Evolutionary conservation across 2,329 filamentous ascomycete genomes (phyloP).

Genomic region (Xylaria sp.): DNA sequence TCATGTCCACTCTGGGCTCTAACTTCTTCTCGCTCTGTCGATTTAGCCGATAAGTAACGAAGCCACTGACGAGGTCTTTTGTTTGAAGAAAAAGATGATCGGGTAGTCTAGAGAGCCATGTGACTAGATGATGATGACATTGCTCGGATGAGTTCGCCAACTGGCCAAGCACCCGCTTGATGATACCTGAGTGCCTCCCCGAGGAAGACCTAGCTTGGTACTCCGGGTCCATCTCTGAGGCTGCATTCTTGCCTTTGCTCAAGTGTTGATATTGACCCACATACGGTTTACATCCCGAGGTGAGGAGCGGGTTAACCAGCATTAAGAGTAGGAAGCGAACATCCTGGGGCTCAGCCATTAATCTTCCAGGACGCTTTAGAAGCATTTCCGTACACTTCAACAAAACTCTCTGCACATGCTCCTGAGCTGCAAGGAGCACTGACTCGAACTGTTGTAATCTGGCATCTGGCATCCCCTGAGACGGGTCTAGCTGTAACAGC

Average conservation of each 20-base stretch:
- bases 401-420: slow-evolving; percentile 69
- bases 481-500: slow-evolving; percentile 44
- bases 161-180: slow-evolving; percentile 82
- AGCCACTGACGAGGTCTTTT: slow-evolving; percentile 78
- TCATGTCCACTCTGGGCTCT: slow-evolving; percentile 61
- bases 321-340: slow-evolving; percentile 78
- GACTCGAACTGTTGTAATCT: slow-evolving; percentile 50
- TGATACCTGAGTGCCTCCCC: slow-evolving; percentile 77
- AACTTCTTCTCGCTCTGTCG: slow-evolving; percentile 71
- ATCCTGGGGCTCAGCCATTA: slow-evolving; percentile 68
- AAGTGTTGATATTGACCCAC: slow-evolving; percentile 44
- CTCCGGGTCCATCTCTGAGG: slow-evolving; percentile 16
- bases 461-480: slow-evolving; percentile 37
- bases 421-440: slow-evolving; percentile 59
- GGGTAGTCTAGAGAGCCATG: slow-evolving; percentile 76
- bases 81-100: slow-evolving; percentile 67
- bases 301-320: slow-evolving; percentile 76
- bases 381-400: slow-evolving; percentile 79
- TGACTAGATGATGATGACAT: slow-evolving; percentile 76
- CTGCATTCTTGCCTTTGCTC: slow-evolving; percentile 23
- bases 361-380: slow-evolving; percentile 76
- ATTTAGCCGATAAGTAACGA: slow-evolving; percentile 78
- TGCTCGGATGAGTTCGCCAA: slow-evolving; percentile 74
- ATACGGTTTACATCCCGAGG: slow-evolving; percentile 47
- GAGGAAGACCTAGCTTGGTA: slow-evolving; percentile 18